Evolutionary conservation across 78 protist species (phyloP).

Genomic region (Dictyostelium intermedium): DNA sequence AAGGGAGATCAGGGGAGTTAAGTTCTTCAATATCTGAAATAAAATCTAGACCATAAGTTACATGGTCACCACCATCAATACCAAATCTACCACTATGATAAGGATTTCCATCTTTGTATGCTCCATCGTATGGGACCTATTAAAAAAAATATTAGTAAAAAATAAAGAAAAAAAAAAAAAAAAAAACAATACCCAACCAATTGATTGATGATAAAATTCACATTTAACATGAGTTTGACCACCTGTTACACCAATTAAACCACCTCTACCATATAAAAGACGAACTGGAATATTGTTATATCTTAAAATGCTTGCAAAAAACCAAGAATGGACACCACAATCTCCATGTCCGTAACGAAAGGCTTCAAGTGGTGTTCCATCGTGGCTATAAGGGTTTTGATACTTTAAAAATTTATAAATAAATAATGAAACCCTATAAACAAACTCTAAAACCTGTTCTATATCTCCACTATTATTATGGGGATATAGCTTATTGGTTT

Average conservation of each 20-base stretch:
- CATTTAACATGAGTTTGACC: background rate
- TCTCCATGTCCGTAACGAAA: background rate
- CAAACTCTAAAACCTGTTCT: background rate
- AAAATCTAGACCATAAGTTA: background rate
- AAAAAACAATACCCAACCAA: background rate
- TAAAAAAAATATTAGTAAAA: background rate
- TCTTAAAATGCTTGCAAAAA: background rate
- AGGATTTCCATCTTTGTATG: slow-evolving; percentile 3
- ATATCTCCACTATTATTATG: background rate
- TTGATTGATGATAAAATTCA: background rate
- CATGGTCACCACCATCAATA: background rate
- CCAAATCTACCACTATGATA: background rate
- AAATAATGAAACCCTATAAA: background rate
- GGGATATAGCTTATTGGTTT: background rate
- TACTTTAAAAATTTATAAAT: background rate
- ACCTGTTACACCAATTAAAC: background rate
- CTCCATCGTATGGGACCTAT: slow-evolving; percentile 27
- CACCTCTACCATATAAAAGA: background rate
- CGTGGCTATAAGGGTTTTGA: background rate
- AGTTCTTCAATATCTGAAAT: background rate
- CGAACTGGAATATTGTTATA: slow-evolving; percentile 3
- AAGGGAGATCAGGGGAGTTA: background rate
- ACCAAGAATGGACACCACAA: slow-evolving; percentile 5
- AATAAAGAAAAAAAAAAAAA: background rate
- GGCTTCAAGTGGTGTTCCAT: background rate